Base-by-base conservation (phyloP, 1,139 yeast species). In the Yamadazyma kanchanaburiensis region DNA sequence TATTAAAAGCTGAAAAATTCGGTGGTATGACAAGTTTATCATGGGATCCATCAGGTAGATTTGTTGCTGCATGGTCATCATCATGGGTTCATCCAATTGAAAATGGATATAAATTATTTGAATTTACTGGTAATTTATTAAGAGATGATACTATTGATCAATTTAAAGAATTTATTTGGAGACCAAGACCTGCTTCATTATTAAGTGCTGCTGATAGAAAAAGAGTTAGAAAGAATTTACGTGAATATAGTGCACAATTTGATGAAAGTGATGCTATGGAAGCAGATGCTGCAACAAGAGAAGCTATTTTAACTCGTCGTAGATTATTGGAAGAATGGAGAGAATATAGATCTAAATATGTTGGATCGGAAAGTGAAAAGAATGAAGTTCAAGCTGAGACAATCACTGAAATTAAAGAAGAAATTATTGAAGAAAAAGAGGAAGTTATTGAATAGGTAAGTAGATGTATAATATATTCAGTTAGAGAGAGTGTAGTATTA, bases 31-130 rank as follows among this genome's bases (percentile, higher is more conserved):
- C 96, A 32, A 87, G 83, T 53, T 57, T 88, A 40, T 70, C 80
- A 34, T 94, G 98, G 98, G 98, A 94, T 58, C 94, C 96, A 35
- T 83, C 95, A 26, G 98, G 98, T 45, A 77, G 97, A 60, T 88
- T 70, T 55, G 67, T 89, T 35, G 81, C 94, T 30, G 87, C 85
- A 11, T 84, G 94, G 86, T 86, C 96, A 5, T 82, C 95, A 12
- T 60, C 77, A 28, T 83, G 95, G 89, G 75, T 84, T 49, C 94
- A 85, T 53, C 75, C 78, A 50, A 74, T 84, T 44, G 96, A 87
- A 53, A 87, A 88, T 51, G 98, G 98, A 35, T 94, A 81, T 75
- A 85, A 77, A 60, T 64, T 91, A 46, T 88, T 73, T 64, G 94
- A 87, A 57, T 74, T 86, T 58, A 80, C 86, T 31, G 99, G 98